Evolutionary conservation across 805 yeast genomes (phyloP), one percentile per base, ranked within the genome.

Genomic region (Teunomyces pallodes): DNA sequence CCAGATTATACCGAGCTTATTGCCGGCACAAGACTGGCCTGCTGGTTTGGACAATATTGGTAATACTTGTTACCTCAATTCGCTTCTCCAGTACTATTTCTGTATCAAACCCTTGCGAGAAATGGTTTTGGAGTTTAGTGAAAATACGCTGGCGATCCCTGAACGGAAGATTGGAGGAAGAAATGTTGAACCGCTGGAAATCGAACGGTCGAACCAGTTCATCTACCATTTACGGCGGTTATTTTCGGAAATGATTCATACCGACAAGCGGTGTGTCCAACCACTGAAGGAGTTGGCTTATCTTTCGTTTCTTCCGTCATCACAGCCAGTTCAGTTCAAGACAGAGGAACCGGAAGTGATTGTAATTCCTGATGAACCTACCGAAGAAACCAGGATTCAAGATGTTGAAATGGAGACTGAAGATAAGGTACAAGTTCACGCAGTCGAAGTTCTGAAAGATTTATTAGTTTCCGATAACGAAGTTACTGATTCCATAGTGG

Each of bases 21-120:
- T 72, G 12, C 84, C 90, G 0, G 79, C 82, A 0, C 83, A 79
- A 12, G 77, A 80, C 43, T 84, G 92, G 81, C 99, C 99, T 0
- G 88, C 90, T 3, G 99, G 99, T 0, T 75, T 94, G 60, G 88
- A 86, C 65, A 94, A 94, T 62, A 91, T 90, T 52, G 99, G 99
- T 20, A 94, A 94, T 62, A 92, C 99, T 0, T 94, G 99, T 66
- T 91, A 91, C 57, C 46, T 94, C 64, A 92, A 94, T 63, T 92
- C 98, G 0, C 72, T 94, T 43, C 69, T 92, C 36, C 99, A 92
- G 62, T 92, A 86, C 60, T 92, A 90, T 64, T 94, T 90, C 69
- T 86, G 90, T 5, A 81, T 94, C 40, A 80, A 81, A 47, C 97
- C 97, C 0, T 70, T 94, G 35, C 76, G 97, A 49, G 80, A 85